A percentile compares a stretch with the other conserved stretches of the same genome.
phyloP scores from a whole-genome alignment of 2,329 filamentous ascomycete genomes.

The Neonectria hederae region DNA sequence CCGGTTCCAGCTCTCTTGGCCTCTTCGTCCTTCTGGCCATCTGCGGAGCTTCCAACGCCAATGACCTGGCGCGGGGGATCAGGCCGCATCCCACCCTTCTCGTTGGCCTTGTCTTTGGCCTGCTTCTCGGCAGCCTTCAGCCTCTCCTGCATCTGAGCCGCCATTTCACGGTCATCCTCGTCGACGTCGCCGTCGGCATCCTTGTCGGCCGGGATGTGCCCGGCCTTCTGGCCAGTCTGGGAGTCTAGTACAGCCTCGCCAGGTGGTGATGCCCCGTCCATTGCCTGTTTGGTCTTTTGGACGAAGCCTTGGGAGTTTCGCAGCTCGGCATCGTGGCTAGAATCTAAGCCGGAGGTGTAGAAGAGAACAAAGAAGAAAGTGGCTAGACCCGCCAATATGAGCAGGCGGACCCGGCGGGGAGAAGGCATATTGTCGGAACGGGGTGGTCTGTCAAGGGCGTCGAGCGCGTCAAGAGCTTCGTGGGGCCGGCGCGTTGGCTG shows the following conservation, averaged over 20 bases:
- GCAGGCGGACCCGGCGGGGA: constrained; percentile 73
- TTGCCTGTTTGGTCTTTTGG: constrained; percentile 65
- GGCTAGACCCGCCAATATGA: constrained; percentile 71
- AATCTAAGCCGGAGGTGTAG: constrained; percentile 70
- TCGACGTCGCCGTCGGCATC: constrained; percentile 66
- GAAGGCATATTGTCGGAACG: constrained; percentile 67
- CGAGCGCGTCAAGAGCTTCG: constrained; percentile 40
- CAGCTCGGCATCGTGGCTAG: constrained; percentile 57
- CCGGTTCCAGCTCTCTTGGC: constrained; percentile 51
- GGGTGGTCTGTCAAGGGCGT: constrained; percentile 22
- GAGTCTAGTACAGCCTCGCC: constrained; percentile 54
- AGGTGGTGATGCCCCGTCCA: constrained; percentile 52
- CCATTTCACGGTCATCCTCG: constrained; percentile 64
- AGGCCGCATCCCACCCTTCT: constrained; percentile 70
- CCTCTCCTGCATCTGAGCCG: constrained; percentile 64
- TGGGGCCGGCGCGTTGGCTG: not conserved
- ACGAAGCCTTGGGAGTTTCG: constrained; percentile 65
- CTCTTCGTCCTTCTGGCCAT: constrained; percentile 54
- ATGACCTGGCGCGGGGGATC: constrained; percentile 67
- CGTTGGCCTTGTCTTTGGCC: constrained; percentile 74
- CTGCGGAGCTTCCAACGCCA: constrained; percentile 66
- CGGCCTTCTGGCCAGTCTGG: constrained; percentile 50
- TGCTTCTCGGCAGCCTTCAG: constrained; percentile 75
- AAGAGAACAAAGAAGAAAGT: constrained; percentile 76
- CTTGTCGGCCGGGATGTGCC: constrained; percentile 56